A percentile compares a stretch with the other conserved stretches of the same genome.
Evolutionary conservation across 345 rosid species (phyloP).

Genomic region (Arabis hirsuta): DNA sequence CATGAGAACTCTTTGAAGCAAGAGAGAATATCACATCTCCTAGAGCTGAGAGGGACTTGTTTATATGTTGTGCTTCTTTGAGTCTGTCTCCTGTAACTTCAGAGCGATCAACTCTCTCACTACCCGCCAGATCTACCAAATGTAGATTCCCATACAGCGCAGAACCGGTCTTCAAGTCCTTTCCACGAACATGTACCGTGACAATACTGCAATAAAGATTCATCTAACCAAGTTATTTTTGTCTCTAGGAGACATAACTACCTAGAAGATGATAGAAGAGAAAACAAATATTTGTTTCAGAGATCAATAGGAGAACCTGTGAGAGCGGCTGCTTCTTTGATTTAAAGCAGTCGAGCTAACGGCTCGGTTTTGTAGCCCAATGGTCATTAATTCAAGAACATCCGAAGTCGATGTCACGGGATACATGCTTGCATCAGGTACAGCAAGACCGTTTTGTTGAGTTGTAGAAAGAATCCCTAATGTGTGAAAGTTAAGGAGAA

Average conservation of each 20-base stretch:
- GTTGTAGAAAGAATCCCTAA: constrained; percentile 66
- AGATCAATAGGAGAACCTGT: constrained; percentile 59
- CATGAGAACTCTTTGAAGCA: constrained; percentile 83
- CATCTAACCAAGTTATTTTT: constrained; percentile 9
- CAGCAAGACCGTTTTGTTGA: constrained; percentile 77
- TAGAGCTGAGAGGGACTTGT: constrained; percentile 89
- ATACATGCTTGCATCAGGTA: constrained; percentile 86
- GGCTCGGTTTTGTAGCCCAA: constrained; percentile 76
- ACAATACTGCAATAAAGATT: constrained; percentile 61
- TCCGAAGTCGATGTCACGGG: constrained; percentile 72
- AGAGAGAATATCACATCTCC: constrained; percentile 95
- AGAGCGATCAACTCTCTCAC: constrained; percentile 91
- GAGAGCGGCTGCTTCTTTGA: constrained; percentile 86
- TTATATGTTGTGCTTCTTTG: constrained; percentile 88
- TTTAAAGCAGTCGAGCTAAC: constrained; percentile 85
- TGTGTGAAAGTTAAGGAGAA: constrained; percentile 71
- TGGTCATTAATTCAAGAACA: constrained; percentile 73
- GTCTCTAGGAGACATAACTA: constrained; percentile 3
- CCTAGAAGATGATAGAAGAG: not conserved
- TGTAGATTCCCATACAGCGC: constrained; percentile 74
- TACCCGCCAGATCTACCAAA: constrained; percentile 95
- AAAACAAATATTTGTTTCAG: constrained; percentile 15
- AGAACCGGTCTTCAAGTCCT: constrained; percentile 65
- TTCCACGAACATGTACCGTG: constrained; percentile 81
- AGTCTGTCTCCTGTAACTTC: constrained; percentile 95